Conservation (phyloP, 192 early-diverging fungal genomes). For the Coemansia sp. region DNA sequence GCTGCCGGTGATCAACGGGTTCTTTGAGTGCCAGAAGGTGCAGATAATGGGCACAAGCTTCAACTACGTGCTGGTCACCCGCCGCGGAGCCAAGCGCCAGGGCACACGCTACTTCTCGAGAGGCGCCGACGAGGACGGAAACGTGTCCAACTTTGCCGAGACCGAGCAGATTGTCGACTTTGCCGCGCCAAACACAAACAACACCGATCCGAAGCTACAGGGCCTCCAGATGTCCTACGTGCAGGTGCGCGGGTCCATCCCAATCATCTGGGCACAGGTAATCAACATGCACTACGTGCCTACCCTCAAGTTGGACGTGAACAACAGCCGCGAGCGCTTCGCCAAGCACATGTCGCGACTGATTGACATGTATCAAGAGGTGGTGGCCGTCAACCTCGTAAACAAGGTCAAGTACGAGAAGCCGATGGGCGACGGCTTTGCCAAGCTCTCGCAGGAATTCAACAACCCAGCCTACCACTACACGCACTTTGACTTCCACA, state of each 20-base stretch:
- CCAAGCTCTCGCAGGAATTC: conserved; percentile 56
- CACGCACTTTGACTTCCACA: conserved; percentile 96
- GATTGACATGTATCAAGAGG: conserved; percentile 69
- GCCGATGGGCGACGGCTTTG: conserved; percentile 78
- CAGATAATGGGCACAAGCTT: conserved; percentile 66
- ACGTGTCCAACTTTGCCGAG: conserved; percentile 97
- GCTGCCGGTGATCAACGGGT: conserved; percentile 88
- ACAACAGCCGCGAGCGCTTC: conserved; percentile 37
- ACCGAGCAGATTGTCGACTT: conserved; percentile 88
- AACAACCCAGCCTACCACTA: conserved; percentile 63
- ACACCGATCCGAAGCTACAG: conserved; percentile 11
- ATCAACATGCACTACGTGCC: conserved; percentile 92
- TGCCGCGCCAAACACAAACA: conserved; percentile 34
- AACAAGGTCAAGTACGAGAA: conserved; percentile 93
- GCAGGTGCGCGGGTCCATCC: conserved; percentile 94
- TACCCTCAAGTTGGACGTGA: conserved; percentile 65
- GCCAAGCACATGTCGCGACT: conserved; percentile 25
- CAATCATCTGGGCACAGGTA: conserved; percentile 90
- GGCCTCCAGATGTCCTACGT: conserved; percentile 67
- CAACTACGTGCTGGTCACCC: conserved; percentile 77
- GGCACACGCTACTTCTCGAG: conserved; percentile 93
- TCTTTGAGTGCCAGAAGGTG: conserved; percentile 57
- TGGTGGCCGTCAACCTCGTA: conserved; percentile 88
- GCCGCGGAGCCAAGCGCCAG: conserved; percentile 74
- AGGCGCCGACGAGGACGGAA: conserved; percentile 85